Base-by-base conservation (phyloP, 2,329 filamentous ascomycete genomes). In the Tolypocladium capitatum region DNA sequence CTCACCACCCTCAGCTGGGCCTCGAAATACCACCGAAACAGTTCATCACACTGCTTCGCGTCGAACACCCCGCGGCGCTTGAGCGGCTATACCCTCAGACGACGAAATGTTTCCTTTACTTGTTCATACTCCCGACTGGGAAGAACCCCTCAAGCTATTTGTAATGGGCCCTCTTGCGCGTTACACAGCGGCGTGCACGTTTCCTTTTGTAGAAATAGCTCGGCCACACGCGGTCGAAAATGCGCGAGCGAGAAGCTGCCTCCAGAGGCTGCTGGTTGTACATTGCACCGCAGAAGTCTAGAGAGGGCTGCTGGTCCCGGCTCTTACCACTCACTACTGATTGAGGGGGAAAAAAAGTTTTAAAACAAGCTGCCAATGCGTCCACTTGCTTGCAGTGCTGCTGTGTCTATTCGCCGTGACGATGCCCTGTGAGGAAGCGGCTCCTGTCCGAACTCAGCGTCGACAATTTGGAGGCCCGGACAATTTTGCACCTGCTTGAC, bases 1-100 rank as follows among this genome's bases (percentile, higher is more conserved):
- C 13, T 28, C 24, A 30, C 16, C 24, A n/a, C 24, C 30, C 38
- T 30, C 24, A 28, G 16, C 38, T 18, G 16, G 14, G 28, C 35
- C 45, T 13, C 35, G 11, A 36, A 27, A 13, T 14, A 33, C 14
- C 10, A 31, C 38, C 3, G 14, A 31, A 20, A 27, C 40, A 27
- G 33, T 20, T 24, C 13, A 33, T 21, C 30, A 36, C 40, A 41
- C 24, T 45, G 34, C 35, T n/a, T n/a, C 31, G 9, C 40, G 45
- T 33, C 28, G 42, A 49, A 46, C 47, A 47, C 46, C 41, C 31
- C 32, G 30, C 35, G 42, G 46, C 41, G 41, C 43, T 45, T 43
- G 42, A 42, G 55, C 52, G 51, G 51, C 49, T 55, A 58, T 56
- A 58, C 53, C 56, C 56, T 48, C 52, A 51, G 43, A 56, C 49